Evolutionary conservation across 163 green algal genomes (phyloP), one percentile per base, ranked within the genome.

Genomic region (Scenedesmus sp.): DNA sequence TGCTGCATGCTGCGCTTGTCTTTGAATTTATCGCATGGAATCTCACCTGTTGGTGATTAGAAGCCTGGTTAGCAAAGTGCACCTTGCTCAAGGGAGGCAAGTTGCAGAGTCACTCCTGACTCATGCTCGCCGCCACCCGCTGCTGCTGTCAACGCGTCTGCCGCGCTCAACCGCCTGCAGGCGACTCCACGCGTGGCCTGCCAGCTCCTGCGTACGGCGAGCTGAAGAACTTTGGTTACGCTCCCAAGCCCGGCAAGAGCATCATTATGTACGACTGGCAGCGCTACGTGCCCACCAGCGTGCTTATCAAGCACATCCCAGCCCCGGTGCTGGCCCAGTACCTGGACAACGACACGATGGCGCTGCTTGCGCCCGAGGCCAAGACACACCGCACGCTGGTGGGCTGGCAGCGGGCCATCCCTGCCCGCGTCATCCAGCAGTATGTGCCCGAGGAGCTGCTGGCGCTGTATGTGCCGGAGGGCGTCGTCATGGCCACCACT

Each of bases 141-240:
- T 33, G 53, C 53, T 26, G 24, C 53, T 24, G 15, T 26, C 15
- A 4, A 26, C 24, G 16, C 56, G 24, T 3, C 56, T 26, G 56
- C 56, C 15, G 53, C 16, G 15, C 56, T 30, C 15, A 7, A 53
- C 46, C 46, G 1, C 20, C 30, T 37, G 30, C 82, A 87, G 87
- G 87, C 43, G 78, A 87, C 26, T 83, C 35, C 40, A 87, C 78
- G 20, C 40, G 51, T 7, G 78, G 78, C 42, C 42, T 87, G 56
- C 87, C 87, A 5, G 7, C 37, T 0, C 87, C 87, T 13, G 40
- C 82, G 42, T 91, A 91, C 81, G 87, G 87, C 40, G 87, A 91
- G 87, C 78, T 91, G 20, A 91, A 91, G 56, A 87, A 91, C 87
- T 91, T 91, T 72, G 87, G 78, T 43, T 86, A 51, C 65, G 87